phyloP scores from a whole-genome alignment of 139 green algal species.

The Haematococcus lacustris region DNA sequence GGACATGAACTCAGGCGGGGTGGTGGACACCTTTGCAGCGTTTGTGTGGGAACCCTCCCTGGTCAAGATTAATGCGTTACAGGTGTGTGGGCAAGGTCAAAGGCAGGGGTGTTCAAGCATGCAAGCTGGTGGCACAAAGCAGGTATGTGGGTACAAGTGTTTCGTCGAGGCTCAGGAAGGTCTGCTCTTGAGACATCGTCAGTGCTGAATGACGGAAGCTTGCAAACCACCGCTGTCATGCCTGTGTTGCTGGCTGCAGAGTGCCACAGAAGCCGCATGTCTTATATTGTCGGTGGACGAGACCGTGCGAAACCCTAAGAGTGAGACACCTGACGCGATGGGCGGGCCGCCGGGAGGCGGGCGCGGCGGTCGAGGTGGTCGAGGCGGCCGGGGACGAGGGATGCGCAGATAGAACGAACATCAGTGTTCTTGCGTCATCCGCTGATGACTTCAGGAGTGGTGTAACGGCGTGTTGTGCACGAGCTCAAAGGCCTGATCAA shows the following conservation, averaged over 20 bases:
- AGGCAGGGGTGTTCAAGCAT: not conserved
- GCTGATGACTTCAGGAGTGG: too few relatives aligned
- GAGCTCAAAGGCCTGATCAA: too few relatives aligned
- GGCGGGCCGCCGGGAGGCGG: constrained; percentile 21
- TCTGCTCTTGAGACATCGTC: too few relatives aligned
- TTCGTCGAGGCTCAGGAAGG: too few relatives aligned
- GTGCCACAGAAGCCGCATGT: constrained; percentile 91
- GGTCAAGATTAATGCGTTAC: constrained; percentile 93
- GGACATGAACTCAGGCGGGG: constrained; percentile 89
- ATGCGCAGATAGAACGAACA: not conserved
- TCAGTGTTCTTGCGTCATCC: too few relatives aligned
- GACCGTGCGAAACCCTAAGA: constrained; percentile 88
- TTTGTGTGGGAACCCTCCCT: constrained; percentile 96
- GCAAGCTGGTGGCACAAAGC: too few relatives aligned
- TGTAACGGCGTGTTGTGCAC: too few relatives aligned
- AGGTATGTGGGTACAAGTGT: too few relatives aligned
- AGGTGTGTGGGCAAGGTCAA: constrained; percentile 11
- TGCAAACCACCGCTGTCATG: too few relatives aligned
- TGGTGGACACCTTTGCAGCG: constrained; percentile 86
- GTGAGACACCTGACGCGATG: constrained; percentile 45
- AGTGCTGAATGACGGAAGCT: too few relatives aligned
- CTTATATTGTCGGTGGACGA: constrained; percentile 96
- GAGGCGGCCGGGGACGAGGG: constrained; percentile 9
- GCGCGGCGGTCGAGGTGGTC: constrained; percentile 22
- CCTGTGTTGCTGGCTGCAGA: constrained; percentile 9